phyloP scores from a whole-genome alignment of 2,329 filamentous ascomycete genomes.

The Talaromyces marneffei region DNA sequence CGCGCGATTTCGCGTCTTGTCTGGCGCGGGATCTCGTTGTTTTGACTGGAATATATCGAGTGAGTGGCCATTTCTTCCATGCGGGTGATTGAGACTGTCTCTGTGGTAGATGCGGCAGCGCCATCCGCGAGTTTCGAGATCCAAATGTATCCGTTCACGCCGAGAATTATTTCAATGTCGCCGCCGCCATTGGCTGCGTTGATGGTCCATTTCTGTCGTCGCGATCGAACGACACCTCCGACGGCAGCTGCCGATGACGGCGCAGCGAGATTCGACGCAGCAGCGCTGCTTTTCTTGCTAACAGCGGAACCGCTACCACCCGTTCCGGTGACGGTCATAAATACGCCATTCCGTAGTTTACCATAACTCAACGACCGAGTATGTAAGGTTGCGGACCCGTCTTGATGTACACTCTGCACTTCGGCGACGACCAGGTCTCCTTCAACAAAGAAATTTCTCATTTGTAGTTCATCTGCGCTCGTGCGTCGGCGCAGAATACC shows the following conservation, averaged over 20 bases:
- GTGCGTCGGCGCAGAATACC: conserved; percentile 87
- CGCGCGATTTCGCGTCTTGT: conserved; percentile 85
- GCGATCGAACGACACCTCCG: conserved; percentile 71
- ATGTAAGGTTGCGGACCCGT: conserved; percentile 82
- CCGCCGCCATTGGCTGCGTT: conserved; percentile 40
- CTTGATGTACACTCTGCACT: conserved; percentile 80
- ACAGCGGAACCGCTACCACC: conserved; percentile 59
- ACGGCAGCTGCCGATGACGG: conserved; percentile 59
- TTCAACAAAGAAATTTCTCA: conserved; percentile 93
- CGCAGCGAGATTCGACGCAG: conserved; percentile 47
- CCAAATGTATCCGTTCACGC: conserved; percentile 97
- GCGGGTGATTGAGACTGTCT: conserved; percentile 64
- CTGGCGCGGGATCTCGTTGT: conserved; percentile 70
- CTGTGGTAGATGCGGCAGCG: conserved; percentile 38
- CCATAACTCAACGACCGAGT: conserved; percentile 89
- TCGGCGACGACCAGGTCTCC: conserved; percentile 91
- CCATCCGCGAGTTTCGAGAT: conserved; percentile 75
- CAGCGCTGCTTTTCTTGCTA: conserved; percentile 26
- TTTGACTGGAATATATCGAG: conserved; percentile 90
- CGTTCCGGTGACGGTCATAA: conserved; percentile 72
- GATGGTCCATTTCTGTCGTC: conserved; percentile 84
- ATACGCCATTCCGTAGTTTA: conserved; percentile 89
- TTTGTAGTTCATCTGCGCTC: conserved; percentile 93
- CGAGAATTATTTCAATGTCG: conserved; percentile 77
- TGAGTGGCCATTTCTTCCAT: conserved; percentile 81